Conservation (phyloP, 208 protist species). For the Acanthamoeba rhysodes region DNA sequence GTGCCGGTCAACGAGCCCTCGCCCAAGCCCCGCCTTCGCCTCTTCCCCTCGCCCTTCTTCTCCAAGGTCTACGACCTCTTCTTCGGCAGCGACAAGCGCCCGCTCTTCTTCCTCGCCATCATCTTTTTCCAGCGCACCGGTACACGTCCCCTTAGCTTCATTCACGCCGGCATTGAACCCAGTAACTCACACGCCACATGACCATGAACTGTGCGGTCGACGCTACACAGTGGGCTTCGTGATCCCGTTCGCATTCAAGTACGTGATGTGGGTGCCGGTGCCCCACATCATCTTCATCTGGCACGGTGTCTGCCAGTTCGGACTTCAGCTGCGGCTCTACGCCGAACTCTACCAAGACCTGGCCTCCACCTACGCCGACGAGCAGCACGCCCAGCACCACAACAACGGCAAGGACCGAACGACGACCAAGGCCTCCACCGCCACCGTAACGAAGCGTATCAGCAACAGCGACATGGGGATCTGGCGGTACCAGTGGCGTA, state of each 20-base stretch:
- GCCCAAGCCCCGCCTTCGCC: not conserved
- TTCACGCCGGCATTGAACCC: too few relatives aligned
- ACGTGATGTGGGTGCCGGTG: slow-evolving; percentile 74
- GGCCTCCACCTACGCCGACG: slow-evolving; percentile 8
- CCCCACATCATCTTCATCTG: slow-evolving; percentile 70
- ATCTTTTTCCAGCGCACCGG: slow-evolving; percentile 58
- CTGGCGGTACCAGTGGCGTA: slow-evolving; percentile 55
- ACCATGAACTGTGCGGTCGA: not conserved
- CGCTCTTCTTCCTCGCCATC: slow-evolving; percentile 46
- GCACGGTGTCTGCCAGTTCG: slow-evolving; percentile 57
- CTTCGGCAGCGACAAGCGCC: slow-evolving; percentile 53
- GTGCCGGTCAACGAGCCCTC: slow-evolving; percentile 5
- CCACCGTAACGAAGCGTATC: not conserved
- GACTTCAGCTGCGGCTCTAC: slow-evolving; percentile 58
- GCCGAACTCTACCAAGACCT: slow-evolving; percentile 50
- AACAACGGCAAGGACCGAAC: too few relatives aligned
- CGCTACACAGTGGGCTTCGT: slow-evolving; percentile 36
- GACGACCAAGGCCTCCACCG: not conserved
- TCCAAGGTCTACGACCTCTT: slow-evolving; percentile 48
- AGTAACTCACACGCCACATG: too few relatives aligned
- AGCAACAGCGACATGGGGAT: slow-evolving; percentile 17
- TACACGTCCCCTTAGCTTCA: not conserved
- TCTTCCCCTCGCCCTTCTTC: slow-evolving; percentile 25
- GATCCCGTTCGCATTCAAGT: slow-evolving; percentile 72
- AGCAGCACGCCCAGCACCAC: not conserved